Conservation (phyloP, 2,329 filamentous ascomycete species). For the Colletotrichum neosansevieriae region DNA sequence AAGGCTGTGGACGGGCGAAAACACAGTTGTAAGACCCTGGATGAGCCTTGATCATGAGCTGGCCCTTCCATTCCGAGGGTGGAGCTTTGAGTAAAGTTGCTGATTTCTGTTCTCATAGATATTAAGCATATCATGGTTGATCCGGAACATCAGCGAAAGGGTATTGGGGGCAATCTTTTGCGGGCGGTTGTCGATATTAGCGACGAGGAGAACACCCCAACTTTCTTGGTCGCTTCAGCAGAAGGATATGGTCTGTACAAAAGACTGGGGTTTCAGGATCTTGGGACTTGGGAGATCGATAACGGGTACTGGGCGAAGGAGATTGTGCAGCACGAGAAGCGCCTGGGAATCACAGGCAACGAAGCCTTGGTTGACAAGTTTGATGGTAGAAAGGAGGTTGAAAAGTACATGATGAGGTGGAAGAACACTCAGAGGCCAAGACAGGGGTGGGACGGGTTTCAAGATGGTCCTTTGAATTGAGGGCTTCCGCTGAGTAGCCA, state of each 20-base stretch:
- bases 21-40: conserved; percentile 41
- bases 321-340: conserved; percentile 22
- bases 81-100: neutral
- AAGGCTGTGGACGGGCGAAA: conserved; percentile 35
- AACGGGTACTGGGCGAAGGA: conserved; percentile 40
- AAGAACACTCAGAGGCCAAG: neutral
- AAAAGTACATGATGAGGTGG: conserved; percentile 40
- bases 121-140: conserved; percentile 44
- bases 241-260: conserved; percentile 41
- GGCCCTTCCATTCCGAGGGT: neutral
- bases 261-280: conserved; percentile 39
- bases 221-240: conserved; percentile 42
- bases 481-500: neutral
- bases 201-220: conserved; percentile 31
- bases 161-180: conserved; percentile 41
- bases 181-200: conserved; percentile 22
- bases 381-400: conserved; percentile 40
- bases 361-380: conserved; percentile 35
- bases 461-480: neutral
- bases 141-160: conserved; percentile 42
- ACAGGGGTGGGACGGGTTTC: neutral
- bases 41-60: neutral
- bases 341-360: conserved; percentile 34
- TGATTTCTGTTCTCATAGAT: conserved; percentile 27
- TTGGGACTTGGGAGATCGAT: conserved; percentile 41